Percentiles rank a stretch among this genome's conserved stretches.
Evolutionary conservation across 768 basidiomycete genomes (phyloP).

Genomic region (Boletus huronensis): DNA sequence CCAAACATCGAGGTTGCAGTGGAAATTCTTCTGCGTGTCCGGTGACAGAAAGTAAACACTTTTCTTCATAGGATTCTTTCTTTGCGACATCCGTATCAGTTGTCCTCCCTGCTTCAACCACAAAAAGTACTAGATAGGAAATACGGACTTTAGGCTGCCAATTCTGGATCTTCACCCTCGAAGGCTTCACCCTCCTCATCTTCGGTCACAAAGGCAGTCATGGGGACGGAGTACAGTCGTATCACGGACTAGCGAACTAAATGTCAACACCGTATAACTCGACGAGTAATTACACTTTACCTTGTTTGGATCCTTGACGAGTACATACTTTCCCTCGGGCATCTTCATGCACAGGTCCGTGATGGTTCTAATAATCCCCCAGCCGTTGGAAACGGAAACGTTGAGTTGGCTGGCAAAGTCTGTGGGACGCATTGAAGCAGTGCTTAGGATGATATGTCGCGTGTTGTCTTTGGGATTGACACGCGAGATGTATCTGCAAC

Average conservation of each 20-base stretch:
- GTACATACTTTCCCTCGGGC: constrained; percentile 96
- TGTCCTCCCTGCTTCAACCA: background rate
- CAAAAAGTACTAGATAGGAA: background rate
- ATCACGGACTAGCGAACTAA: constrained; percentile 70
- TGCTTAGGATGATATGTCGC: constrained; percentile 92
- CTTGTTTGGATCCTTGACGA: constrained; percentile 98
- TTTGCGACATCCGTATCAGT: background rate
- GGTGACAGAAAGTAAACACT: constrained; percentile 7
- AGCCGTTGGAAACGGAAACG: constrained; percentile 91
- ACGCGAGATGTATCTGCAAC: constrained; percentile 85
- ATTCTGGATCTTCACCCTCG: constrained; percentile 42
- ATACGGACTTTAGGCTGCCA: constrained; percentile 24
- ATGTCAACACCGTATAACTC: constrained; percentile 4
- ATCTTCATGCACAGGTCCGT: constrained; percentile 94
- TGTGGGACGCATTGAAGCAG: constrained; percentile 88
- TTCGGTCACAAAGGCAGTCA: constrained; percentile 77
- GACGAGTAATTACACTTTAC: constrained; percentile 41
- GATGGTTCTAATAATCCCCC: constrained; percentile 97
- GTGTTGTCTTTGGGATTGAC: constrained; percentile 92
- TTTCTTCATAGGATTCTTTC: background rate
- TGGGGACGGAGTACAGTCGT: constrained; percentile 89
- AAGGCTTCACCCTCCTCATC: constrained; percentile 60
- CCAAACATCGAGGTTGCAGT: constrained; percentile 79
- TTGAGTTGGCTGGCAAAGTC: constrained; percentile 96
- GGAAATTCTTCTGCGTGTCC: constrained; percentile 64